Base-by-base conservation (phyloP, 2,329 filamentous ascomycete genomes). In the Aspergillus sojae region DNA sequence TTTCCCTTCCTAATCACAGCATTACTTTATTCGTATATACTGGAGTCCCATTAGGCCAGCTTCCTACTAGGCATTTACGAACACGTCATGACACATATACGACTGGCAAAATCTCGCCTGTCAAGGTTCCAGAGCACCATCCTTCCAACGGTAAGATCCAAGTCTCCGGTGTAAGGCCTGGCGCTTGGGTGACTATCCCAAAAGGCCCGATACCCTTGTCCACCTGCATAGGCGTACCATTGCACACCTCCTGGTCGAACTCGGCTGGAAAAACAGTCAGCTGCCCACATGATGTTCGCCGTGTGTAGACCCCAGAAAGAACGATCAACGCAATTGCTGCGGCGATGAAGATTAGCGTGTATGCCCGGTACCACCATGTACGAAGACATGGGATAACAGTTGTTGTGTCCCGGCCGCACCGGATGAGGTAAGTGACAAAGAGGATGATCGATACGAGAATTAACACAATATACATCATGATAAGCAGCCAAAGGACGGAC, bases 91-190 rank as follows among this genome's bases (percentile, higher is more conserved):
- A 34, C 12, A 34, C 57, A 23, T 26, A 14, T 5, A 45, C 23
- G 11, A 60, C 34, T 11, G 57, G 57, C n/a, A 53, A 5, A 32
- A 60, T 52, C 11, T 57, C 41, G 1, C 53, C 43, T 1, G 41
- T 46, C 43, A 61, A 26, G 4, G 52, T 61, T 28, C 60, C 60
- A 28, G 60, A 61, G 26, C 60, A 61, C 60, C 60, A 61, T 3
- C 60, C 60, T 3, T 61, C 19, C 4, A 61, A 21, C n/a, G 52
- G 60, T 14, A 57, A n/a, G 50, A 61, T 28, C 50, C 52, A 61
- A 11, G 39, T 61, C 16, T 30, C 16, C 9, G 58, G 58, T 5
- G 34, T 46, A 16, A 61, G 34, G 1, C 6, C 52, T 19, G 48
- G 30, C 41, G 26, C 23, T 16, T 32, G 41, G 32, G 45, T 57